Conservation (phyloP, 768 basidiomycete species). For the Russula virescens region DNA sequence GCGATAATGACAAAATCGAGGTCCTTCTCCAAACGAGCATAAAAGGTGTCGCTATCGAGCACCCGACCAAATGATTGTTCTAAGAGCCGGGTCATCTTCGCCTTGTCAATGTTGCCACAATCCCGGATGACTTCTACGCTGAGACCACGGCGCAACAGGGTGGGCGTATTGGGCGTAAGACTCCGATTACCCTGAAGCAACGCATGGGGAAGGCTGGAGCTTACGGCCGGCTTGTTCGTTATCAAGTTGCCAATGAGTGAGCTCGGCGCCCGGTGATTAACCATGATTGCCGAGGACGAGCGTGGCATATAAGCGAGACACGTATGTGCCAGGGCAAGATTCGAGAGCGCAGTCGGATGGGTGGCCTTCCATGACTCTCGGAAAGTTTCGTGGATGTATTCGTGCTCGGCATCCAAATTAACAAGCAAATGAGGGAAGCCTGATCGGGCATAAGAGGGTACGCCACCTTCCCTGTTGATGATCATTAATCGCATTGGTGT, state of each 20-base stretch:
- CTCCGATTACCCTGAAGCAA: slow-evolving; percentile 81
- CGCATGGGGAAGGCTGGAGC: slow-evolving; percentile 92
- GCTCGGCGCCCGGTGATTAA: slow-evolving; percentile 93
- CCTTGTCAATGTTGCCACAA: slow-evolving; percentile 60
- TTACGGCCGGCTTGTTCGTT: slow-evolving; percentile 95
- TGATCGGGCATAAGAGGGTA: slow-evolving; percentile 93
- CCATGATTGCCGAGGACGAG: slow-evolving; percentile 91
- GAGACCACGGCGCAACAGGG: slow-evolving; percentile 82
- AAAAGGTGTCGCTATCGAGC: slow-evolving; percentile 72
- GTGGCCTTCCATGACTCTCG: slow-evolving; percentile 64
- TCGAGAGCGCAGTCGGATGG: slow-evolving; percentile 82
- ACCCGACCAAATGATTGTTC: slow-evolving; percentile 80
- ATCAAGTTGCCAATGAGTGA: slow-evolving; percentile 96
- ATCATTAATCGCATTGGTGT: slow-evolving; percentile 96
- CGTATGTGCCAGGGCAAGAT: slow-evolving; percentile 75
- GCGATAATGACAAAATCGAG: slow-evolving; percentile 92
- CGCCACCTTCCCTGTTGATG: slow-evolving; percentile 93
- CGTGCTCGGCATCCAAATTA: slow-evolving; percentile 84
- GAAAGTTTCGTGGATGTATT: slow-evolving; percentile 84
- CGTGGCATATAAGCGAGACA: slow-evolving; percentile 92
- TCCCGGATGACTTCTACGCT: slow-evolving; percentile 79
- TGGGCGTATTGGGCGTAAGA: slow-evolving; percentile 87
- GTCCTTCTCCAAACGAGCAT: slow-evolving; percentile 61
- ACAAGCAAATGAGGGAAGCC: slow-evolving; percentile 95
- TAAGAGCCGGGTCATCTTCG: slow-evolving; percentile 72